phyloP scores from a whole-genome alignment of 2,329 filamentous ascomycete genomes.

The Trichoderma guizhouense region DNA sequence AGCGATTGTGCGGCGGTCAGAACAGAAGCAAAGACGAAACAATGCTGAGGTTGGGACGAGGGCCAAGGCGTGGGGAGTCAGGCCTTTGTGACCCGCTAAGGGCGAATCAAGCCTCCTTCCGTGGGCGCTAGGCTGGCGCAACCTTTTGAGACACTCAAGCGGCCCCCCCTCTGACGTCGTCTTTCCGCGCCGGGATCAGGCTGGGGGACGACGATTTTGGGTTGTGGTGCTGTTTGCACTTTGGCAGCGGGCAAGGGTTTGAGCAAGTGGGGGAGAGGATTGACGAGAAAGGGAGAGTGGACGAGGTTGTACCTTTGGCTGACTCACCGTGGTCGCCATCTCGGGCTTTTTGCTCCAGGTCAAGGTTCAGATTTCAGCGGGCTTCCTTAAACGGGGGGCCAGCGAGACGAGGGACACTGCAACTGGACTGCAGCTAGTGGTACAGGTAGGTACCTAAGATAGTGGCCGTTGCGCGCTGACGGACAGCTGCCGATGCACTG shows the following conservation, averaged over 20 bases:
- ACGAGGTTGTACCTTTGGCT: slow-evolving; percentile 2
- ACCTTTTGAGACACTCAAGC: slow-evolving; percentile 37
- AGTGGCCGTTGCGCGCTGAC: background rate
- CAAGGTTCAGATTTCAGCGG: background rate
- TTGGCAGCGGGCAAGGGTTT: slow-evolving; percentile 10
- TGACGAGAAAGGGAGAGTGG: slow-evolving; percentile 8
- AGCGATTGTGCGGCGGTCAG: slow-evolving; percentile 24
- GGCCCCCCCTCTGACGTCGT: slow-evolving; percentile 34
- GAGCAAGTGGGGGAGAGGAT: slow-evolving; percentile 2
- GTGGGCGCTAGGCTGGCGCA: slow-evolving; percentile 33
- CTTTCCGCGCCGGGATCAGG: slow-evolving; percentile 16
- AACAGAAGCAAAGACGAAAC: slow-evolving; percentile 10
- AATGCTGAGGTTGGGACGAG: slow-evolving; percentile 17
- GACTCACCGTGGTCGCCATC: slow-evolving; percentile 41
- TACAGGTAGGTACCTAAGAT: background rate
- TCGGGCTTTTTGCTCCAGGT: slow-evolving; percentile 7
- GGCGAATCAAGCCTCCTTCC: slow-evolving; percentile 29
- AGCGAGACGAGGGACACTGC: background rate
- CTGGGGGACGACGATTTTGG: slow-evolving; percentile 10
- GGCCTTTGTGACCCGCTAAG: slow-evolving; percentile 23
- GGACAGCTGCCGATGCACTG: slow-evolving; percentile 3
- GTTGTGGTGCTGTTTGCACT: slow-evolving; percentile 10
- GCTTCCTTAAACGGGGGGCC: background rate
- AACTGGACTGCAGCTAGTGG: background rate
- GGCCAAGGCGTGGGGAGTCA: slow-evolving; percentile 19